Evolutionary conservation across 2,329 filamentous ascomycete species (phyloP).

Genomic region (Bertia moriformis): DNA sequence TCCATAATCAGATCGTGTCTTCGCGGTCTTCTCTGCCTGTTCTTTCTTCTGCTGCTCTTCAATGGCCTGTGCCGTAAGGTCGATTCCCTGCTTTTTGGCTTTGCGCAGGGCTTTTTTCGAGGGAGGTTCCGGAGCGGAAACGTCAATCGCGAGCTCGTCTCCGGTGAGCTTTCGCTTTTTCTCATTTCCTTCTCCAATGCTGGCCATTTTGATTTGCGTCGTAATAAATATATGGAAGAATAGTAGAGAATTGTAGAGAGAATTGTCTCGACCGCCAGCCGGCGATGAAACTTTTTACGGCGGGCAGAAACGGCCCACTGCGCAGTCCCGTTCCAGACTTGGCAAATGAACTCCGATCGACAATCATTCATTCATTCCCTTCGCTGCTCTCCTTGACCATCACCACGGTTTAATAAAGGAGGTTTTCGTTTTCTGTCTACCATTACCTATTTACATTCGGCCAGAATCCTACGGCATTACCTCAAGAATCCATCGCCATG

Average conservation of each 20-base stretch:
- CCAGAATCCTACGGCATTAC: no score
- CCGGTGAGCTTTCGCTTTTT: conserved; percentile 31
- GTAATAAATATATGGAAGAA: no score
- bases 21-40: conserved; percentile 7
- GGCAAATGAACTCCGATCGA: not conserved
- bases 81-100: conserved; percentile 31
- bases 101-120: conserved; percentile 51
- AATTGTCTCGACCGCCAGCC: not conserved
- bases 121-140: conserved; percentile 44
- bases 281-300: conserved; percentile 1
- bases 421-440: no score
- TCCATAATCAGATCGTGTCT: conserved; percentile 33
- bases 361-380: not conserved
- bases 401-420: no score
- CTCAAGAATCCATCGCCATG: no score
- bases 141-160: conserved; percentile 41
- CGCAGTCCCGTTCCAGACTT: not conserved
- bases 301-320: not conserved
- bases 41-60: conserved; percentile 1
- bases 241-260: no score
- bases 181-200: conserved; percentile 10
- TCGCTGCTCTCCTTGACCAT: no score
- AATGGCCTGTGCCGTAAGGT: conserved; percentile 1
- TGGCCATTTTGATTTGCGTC: not conserved
- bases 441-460: no score